Base-by-base conservation (phyloP, 768 basidiomycete genomes). In the Collybiopsis luxurians region DNA sequence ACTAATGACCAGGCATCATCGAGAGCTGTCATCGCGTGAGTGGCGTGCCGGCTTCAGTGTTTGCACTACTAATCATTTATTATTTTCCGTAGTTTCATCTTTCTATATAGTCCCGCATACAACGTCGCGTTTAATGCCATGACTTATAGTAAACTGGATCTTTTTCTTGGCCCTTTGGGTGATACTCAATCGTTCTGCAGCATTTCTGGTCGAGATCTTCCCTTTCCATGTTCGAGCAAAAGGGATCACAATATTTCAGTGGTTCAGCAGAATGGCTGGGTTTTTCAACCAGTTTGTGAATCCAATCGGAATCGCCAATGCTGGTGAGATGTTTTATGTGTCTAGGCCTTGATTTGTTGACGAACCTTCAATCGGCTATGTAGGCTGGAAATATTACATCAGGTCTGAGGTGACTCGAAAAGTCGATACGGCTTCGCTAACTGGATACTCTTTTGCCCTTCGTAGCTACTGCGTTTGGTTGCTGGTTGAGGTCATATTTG, bases 231-330 rank as follows among this genome's bases (percentile, higher is more conserved):
- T 77, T 27, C 82, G 86, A 56, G 78, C 85, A 1, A 81, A 79
- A 65, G 86, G 86, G 38, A 78, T 87, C 52, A 70, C 84, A 3
- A 63, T 86, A 15, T 86, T 82, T 73, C 83, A 86, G 60, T 81
- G 76, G 74, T 82, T 79, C 66, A 72, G 76, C 44, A 79, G 83
- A 12, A 67, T 74, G 27, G 81, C 81, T 6, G 72, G 79, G 5
- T 83, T 82, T 71, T 82, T 86, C 76, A 86, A 86, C 64, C 82
- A 83, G 61, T 86, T 83, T 66, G 82, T 85, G 53, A 85, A 85
- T 66, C 83, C 84, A 6, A 84, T 84, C 60, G 82, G 82, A n/a
- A 79, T 84, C 57, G 72, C 69, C 27, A 78, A 81, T 51, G 73
- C 79, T 31, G 79, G 76, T 72, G 23, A 13, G 40, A 12, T n/a